A percentile compares a stretch with the other conserved stretches of the same genome.
phyloP scores from a whole-genome alignment of 2,329 filamentous ascomycete species.

The Fusarium decemcellulare region DNA sequence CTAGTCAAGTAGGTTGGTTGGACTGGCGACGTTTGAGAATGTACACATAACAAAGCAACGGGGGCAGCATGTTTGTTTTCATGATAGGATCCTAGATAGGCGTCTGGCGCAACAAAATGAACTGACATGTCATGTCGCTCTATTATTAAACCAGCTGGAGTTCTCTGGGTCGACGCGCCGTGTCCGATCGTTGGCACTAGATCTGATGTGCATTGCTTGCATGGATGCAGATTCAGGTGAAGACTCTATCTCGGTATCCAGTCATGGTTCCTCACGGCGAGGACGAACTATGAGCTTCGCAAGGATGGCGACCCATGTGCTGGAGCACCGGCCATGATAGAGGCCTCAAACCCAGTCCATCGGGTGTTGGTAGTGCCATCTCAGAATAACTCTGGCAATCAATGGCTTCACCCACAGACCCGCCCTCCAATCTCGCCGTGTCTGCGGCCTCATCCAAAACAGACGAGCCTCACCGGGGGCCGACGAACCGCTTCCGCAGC shows the following conservation, averaged over 20 bases:
- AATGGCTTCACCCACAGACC: constrained; percentile 15
- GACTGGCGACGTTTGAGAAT: constrained; percentile 31
- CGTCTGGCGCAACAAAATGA: constrained; percentile 59
- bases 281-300: constrained; percentile 11
- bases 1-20: neutral
- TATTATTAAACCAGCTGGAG: constrained; percentile 26
- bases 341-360: constrained; percentile 16
- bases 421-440: constrained; percentile 47
- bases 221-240: constrained; percentile 34
- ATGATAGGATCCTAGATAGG: constrained; percentile 57
- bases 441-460: constrained; percentile 46
- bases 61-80: constrained; percentile 49
- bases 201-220: constrained; percentile 25
- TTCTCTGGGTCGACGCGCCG: constrained; percentile 7
- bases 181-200: constrained; percentile 24
- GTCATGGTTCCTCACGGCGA: constrained; percentile 8
- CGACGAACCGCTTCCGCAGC: constrained; percentile 27
- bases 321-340: constrained; percentile 3
- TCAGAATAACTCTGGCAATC: constrained; percentile 22
- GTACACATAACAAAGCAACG: constrained; percentile 42
- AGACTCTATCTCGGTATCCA: neutral
- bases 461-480: constrained; percentile 35
- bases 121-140: constrained; percentile 48
- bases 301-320: neutral
- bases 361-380: constrained; percentile 24